These are phyloP conservation scores for Mortierella sp. DNA, from an alignment of 371 early-diverging fungal species.

Conservation along the genomic window DNA sequence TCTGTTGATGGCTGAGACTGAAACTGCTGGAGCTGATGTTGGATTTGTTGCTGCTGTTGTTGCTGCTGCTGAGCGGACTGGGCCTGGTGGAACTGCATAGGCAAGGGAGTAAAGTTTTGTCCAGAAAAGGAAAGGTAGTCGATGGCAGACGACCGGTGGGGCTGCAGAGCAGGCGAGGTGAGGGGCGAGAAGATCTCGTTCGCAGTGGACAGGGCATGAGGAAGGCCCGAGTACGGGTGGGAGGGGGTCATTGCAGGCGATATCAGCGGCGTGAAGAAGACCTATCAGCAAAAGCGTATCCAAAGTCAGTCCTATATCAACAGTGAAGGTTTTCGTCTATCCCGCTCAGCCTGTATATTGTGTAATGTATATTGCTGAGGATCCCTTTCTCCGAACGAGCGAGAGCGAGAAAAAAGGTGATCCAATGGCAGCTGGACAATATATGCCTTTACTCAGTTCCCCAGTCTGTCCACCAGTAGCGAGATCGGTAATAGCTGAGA, in stretches of 20 bases:
- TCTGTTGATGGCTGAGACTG: slow-evolving; percentile 52
- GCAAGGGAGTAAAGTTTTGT: slow-evolving; percentile 32
- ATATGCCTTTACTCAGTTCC: no score
- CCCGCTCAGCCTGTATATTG: no score
- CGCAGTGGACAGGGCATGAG: slow-evolving; percentile 51
- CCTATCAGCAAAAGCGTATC: slow-evolving; percentile 46
- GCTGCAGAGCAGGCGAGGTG: slow-evolving; percentile 76
- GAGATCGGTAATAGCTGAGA: neutral
- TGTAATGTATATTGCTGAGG: no score
- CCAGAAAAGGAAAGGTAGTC: slow-evolving; percentile 51
- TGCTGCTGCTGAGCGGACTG: slow-evolving; percentile 58
- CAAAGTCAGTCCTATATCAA: neutral
- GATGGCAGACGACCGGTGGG: slow-evolving; percentile 51
- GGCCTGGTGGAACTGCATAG: slow-evolving; percentile 44
- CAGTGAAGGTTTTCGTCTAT: no score
- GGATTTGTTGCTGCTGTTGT: slow-evolving; percentile 42
- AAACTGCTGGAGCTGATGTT: slow-evolving; percentile 39
- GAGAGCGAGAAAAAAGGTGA: neutral
- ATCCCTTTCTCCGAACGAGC: no score
- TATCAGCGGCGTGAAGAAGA: slow-evolving; percentile 74
- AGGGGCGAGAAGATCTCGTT: slow-evolving; percentile 71
- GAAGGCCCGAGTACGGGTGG: slow-evolving; percentile 57
- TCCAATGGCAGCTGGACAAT: slow-evolving; percentile 11
- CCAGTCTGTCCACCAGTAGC: no score
- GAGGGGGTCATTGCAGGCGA: slow-evolving; percentile 81